phyloP scores from a whole-genome alignment of 805 yeast genomes.

The Starmerella etchellsii region DNA sequence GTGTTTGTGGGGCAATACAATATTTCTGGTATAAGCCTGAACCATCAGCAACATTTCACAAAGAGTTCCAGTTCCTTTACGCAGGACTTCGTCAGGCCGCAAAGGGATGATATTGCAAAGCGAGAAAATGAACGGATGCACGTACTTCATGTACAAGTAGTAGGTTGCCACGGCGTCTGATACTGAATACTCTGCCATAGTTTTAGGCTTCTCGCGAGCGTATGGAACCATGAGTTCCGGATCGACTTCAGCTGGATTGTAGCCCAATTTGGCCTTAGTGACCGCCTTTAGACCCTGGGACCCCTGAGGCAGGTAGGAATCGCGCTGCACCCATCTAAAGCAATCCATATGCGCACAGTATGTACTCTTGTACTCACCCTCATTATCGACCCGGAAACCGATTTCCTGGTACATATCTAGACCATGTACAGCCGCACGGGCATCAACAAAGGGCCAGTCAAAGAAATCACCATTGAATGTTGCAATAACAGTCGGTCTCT shows the following conservation, averaged over 20 bases:
- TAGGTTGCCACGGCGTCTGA: constrained; percentile 99
- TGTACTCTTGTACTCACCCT: constrained; percentile 83
- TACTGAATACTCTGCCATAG: constrained; percentile 89
- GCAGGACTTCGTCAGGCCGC: constrained; percentile 87
- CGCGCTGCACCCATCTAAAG: constrained; percentile 95
- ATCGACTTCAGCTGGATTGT: constrained; percentile 90
- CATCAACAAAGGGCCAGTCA: constrained; percentile 98
- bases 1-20: constrained; percentile 85
- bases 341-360: constrained; percentile 97
- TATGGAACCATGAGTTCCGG: constrained; percentile 98
- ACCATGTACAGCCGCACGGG: constrained; percentile 72
- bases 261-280: constrained; percentile 87
- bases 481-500: constrained; percentile 88
- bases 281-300: constrained; percentile 97
- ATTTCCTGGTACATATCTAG: constrained; percentile 82
- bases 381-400: constrained; percentile 88
- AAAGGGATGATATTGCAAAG: constrained; percentile 90
- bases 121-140: constrained; percentile 92
- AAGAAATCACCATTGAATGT: constrained; percentile 97
- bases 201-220: constrained; percentile 87
- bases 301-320: constrained; percentile 94
- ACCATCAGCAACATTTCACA: constrained; percentile 96
- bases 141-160: constrained; percentile 88
- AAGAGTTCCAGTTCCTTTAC: constrained; percentile 97
- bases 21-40: constrained; percentile 70